Percentiles rank a stretch among this genome's conserved stretches.
phyloP scores from a whole-genome alignment of 2,329 filamentous ascomycete species.

The Clonostachys byssicola region DNA sequence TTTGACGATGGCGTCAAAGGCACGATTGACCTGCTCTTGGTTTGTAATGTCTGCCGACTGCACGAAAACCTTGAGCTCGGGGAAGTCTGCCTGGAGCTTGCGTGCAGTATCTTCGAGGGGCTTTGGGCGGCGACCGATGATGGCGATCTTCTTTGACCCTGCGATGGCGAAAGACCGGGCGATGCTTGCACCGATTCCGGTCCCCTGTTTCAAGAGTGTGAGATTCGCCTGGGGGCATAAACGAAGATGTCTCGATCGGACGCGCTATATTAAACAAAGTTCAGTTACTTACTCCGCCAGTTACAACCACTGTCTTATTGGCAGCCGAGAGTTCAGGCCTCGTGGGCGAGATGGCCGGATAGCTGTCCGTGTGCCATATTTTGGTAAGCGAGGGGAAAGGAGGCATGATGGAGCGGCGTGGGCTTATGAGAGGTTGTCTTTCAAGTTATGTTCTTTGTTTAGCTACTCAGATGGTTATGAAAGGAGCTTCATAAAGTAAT shows the following conservation, averaged over 20 bases:
- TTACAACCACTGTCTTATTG: conserved; percentile 11
- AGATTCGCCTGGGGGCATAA: neutral
- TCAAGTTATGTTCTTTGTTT: too few relatives aligned
- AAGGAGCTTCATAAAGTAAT: too few relatives aligned
- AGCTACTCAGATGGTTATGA: too few relatives aligned
- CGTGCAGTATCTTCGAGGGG: neutral
- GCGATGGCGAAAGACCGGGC: conserved; percentile 1
- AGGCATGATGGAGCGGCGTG: neutral
- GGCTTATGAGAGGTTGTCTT: too few relatives aligned
- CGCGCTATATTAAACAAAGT: neutral
- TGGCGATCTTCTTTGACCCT: conserved; percentile 1
- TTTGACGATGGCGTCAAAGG: neutral
- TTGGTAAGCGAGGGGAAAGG: neutral
- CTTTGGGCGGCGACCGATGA: neutral
- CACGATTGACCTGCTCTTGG: neutral
- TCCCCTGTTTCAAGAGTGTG: neutral
- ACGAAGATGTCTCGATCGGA: neutral
- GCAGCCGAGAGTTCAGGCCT: conserved; percentile 21
- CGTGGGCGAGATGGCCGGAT: conserved; percentile 19
- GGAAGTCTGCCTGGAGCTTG: neutral
- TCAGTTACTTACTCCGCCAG: conserved; percentile 2
- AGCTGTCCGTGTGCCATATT: conserved; percentile 14
- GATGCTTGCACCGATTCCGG: conserved; percentile 6
- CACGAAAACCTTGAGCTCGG: neutral
- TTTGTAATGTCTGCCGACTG: neutral